A percentile compares a stretch with the other conserved stretches of the same genome.
phyloP scores from a whole-genome alignment of 164 flowering plant genomes.

The Berberis thunbergii region DNA sequence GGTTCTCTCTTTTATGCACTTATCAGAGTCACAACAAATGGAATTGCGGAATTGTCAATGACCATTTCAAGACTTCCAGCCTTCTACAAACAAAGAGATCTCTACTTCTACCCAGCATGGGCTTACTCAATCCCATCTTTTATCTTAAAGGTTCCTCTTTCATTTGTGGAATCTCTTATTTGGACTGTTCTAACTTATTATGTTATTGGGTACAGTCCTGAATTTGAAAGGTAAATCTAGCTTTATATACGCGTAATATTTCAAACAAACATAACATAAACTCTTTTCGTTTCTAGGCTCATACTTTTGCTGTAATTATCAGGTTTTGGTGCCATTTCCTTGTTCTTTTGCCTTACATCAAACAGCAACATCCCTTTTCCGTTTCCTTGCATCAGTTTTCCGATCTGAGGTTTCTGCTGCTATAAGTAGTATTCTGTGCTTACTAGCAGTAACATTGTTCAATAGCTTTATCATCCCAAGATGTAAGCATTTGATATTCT shows the following conservation, averaged over 20 bases:
- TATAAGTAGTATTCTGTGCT: neutral
- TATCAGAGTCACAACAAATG: neutral
- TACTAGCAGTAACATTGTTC: slow-evolving; percentile 17
- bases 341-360: slow-evolving; percentile 1
- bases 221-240: neutral
- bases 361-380: slow-evolving; percentile 6
- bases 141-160: slow-evolving; percentile 1
- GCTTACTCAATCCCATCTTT: slow-evolving; percentile 2
- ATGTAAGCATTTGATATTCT: slow-evolving; percentile 13
- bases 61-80: neutral
- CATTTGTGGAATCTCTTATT: neutral
- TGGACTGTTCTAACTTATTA: slow-evolving; percentile 1
- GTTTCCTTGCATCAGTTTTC: neutral
- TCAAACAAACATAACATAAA: neutral
- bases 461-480: slow-evolving; percentile 27
- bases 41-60: neutral
- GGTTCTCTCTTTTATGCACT: slow-evolving; percentile 3
- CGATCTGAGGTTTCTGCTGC: neutral
- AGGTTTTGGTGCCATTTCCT: neutral
- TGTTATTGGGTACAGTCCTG: slow-evolving; percentile 6
- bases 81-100: neutral
- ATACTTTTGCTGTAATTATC: neutral
- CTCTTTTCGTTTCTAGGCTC: neutral
- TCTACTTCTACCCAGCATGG: slow-evolving; percentile 5
- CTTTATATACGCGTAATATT: neutral